Conservation (phyloP, 2,329 filamentous ascomycete species). For the Annulohypoxylon truncatum region DNA sequence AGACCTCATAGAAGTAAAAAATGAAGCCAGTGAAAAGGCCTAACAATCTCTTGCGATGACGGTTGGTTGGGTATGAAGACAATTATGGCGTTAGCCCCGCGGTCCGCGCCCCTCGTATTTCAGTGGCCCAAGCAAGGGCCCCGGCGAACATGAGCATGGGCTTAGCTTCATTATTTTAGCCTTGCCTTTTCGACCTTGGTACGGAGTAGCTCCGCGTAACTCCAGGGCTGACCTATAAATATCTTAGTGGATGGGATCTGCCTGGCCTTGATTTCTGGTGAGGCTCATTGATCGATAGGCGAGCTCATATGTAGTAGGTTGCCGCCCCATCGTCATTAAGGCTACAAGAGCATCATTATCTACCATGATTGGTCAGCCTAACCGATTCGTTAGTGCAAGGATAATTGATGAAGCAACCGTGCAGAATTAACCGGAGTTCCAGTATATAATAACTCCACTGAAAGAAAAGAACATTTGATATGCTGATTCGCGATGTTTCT, state of each 20-base stretch:
- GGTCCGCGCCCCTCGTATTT: slow-evolving; percentile 14
- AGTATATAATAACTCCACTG: background rate
- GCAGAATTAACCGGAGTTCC: background rate
- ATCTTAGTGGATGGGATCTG: background rate
- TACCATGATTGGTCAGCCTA: background rate
- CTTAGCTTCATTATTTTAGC: background rate
- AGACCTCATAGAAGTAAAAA: background rate
- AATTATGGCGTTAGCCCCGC: slow-evolving; percentile 1
- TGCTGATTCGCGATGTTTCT: background rate
- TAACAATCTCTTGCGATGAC: background rate
- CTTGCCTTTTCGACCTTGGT: no score
- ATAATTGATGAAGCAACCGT: background rate
- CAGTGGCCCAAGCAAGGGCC: background rate
- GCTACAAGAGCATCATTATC: background rate
- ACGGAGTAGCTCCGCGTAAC: background rate
- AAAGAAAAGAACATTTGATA: background rate
- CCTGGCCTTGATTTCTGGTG: background rate
- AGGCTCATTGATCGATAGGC: background rate
- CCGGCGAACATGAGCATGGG: background rate
- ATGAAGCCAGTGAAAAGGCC: background rate
- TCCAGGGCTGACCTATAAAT: slow-evolving; percentile 3
- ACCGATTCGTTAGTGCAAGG: background rate
- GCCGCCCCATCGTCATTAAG: background rate
- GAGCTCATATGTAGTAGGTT: no score
- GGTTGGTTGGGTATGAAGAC: background rate